phyloP scores from a whole-genome alignment of 176 grass and related monocot species.

The Alloteropsis semialata region DNA sequence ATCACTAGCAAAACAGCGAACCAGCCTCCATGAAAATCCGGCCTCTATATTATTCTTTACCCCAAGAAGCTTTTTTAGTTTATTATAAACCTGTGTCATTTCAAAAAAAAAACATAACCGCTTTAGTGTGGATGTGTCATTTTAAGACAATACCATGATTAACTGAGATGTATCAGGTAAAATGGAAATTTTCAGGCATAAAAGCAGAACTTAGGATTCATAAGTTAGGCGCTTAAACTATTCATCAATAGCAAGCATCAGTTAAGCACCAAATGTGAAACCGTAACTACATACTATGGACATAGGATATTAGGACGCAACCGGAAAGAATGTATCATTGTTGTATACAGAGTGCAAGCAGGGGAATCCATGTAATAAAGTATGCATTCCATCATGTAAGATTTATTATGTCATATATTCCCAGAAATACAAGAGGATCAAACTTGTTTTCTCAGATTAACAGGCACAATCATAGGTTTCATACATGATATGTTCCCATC shows the following conservation, averaged over 20 bases:
- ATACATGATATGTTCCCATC: not conserved
- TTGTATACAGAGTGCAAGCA: not conserved
- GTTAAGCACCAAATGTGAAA: not conserved
- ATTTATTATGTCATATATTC: slow-evolving; percentile 2
- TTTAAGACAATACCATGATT: too few relatives aligned
- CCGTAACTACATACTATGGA: not conserved
- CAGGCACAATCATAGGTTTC: not conserved
- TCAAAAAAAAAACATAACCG: not conserved
- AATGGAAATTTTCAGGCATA: not conserved
- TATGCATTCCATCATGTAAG: not conserved
- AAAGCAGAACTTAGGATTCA: not conserved
- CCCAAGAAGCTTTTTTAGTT: slow-evolving; percentile 72
- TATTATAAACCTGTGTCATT: slow-evolving; percentile 60
- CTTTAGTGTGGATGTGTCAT: slow-evolving; percentile 14
- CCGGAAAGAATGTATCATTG: not conserved
- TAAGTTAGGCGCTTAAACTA: not conserved
- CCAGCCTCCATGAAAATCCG: slow-evolving; percentile 85
- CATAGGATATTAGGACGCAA: not conserved
- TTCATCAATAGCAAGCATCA: not conserved
- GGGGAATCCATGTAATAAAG: not conserved
- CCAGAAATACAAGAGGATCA: not conserved
- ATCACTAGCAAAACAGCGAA: slow-evolving; percentile 69
- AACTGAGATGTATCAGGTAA: slow-evolving; percentile 18
- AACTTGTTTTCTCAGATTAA: slow-evolving; percentile 1
- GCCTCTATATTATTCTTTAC: slow-evolving; percentile 76